Percentiles rank a stretch among this genome's conserved stretches.
Conservation (phyloP, 352 stramenopile genomes). For the Aphanomyces euteiches region DNA sequence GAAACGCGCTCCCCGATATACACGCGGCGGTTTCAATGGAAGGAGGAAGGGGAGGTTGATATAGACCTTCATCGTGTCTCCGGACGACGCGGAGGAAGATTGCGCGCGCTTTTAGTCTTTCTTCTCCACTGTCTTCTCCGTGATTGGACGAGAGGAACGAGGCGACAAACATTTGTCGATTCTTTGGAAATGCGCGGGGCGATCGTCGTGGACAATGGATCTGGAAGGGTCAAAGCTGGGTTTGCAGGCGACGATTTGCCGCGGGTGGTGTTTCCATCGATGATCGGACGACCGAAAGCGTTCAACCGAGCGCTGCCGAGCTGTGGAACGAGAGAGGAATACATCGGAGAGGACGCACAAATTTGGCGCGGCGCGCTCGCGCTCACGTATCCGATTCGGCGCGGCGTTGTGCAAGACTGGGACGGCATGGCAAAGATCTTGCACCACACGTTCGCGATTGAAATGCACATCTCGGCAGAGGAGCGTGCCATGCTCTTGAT, state of each 20-base stretch:
- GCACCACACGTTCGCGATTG: conserved; percentile 99
- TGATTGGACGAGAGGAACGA: no score
- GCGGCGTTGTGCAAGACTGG: conserved; percentile 99
- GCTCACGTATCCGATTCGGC: conserved; percentile 97
- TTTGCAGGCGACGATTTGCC: conserved; percentile 97
- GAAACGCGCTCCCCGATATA: no score
- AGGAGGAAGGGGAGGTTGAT: no score
- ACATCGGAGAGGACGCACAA: conserved; percentile 91
- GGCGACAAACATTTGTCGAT: no score
- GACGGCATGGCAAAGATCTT: conserved; percentile 99
- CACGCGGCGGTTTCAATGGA: no score
- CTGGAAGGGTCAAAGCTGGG: conserved; percentile 98
- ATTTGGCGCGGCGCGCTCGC: conserved; percentile 90
- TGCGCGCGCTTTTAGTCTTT: no score
- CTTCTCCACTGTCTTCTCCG: no score
- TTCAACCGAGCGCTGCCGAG: conserved; percentile 95
- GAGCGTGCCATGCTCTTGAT: conserved; percentile 95
- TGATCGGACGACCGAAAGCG: conserved; percentile 94
- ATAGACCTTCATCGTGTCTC: no score
- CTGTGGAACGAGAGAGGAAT: conserved; percentile 92
- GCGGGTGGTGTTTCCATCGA: conserved; percentile 95
- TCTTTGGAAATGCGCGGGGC: no score
- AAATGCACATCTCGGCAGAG: conserved; percentile 91
- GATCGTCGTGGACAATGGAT: conserved; percentile 95
- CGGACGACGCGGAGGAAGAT: no score